Evolutionary conservation across 345 rosid species (phyloP), one percentile per base, ranked within the genome.

Genomic region (Draba incana): DNA sequence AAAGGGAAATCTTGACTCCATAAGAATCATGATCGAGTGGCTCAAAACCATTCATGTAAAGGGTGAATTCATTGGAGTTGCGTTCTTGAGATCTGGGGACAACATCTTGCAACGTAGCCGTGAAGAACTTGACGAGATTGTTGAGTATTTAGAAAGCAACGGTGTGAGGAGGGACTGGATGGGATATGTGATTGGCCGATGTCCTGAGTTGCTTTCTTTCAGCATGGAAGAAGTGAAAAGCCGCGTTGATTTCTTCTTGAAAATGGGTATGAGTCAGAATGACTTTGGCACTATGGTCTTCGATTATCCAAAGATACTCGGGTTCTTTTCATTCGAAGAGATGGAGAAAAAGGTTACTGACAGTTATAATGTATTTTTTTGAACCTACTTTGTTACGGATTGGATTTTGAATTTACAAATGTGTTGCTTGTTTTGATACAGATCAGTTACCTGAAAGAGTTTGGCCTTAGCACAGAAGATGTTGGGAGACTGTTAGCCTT

Each of bases 241-340:
- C 25, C 90, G 97, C 14, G 91, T 86, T 20, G 80, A 61, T 24
- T 90, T 90, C 79, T 90, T 75, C 79, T 56, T 81, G 83, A 81
- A 79, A 53, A 84, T 87, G 96, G 92, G 92, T 50, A 90, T 90
- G 97, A 83, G 75, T 72, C 79, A 66, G 78, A 86, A 82, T 59
- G 97, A 88, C 78, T 94, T 94, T 65, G 95, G 97, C 72, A 91
- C 95, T 0, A 89, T 94, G 99, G 90, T 91, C 44, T 91, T 78
- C 52, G 95, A 89, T 69, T 91, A 76, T 72, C 97, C 97, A 10
- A 85, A 85, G 71, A 86, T 78, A 13, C 83, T 88, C 13, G 95
- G 96, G 11, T 69, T 69, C 69, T 90, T 80, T 53, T 81, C 88
- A 2, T 70, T 88, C 54, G 80, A 87, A 69, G 95, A 86, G 81